Evolutionary conservation across 768 basidiomycete species (phyloP).

Genomic region (Asterophora parasitica): DNA sequence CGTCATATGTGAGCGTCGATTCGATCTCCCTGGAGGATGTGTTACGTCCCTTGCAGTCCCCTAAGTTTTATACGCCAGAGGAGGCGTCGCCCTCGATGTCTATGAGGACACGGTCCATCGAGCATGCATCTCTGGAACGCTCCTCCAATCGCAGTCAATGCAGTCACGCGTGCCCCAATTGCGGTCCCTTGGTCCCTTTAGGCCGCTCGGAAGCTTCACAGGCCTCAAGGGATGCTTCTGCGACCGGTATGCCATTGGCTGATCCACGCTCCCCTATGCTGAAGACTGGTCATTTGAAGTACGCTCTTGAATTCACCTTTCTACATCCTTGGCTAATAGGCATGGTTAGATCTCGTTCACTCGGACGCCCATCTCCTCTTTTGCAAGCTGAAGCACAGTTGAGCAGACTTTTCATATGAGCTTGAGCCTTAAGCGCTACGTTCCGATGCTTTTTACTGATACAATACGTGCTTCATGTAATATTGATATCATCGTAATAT

Average conservation of each 20-base stretch:
- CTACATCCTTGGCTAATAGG: background rate
- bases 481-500: background rate
- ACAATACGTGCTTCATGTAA: no score
- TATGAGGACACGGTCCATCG: constrained; percentile 3
- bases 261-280: constrained; percentile 13
- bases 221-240: background rate
- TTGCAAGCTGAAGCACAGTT: background rate
- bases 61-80: constrained; percentile 9
- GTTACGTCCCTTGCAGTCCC: constrained; percentile 16
- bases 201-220: background rate
- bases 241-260: background rate
- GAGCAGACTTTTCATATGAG: background rate
- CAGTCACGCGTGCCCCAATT: background rate
- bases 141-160: background rate
- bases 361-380: background rate
- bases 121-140: constrained; percentile 2
- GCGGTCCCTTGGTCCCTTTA: background rate
- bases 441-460: background rate
- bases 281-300: background rate
- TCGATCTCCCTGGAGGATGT: constrained; percentile 11
- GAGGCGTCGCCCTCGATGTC: background rate
- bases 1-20: constrained; percentile 20
- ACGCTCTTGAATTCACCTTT: background rate
- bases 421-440: background rate
- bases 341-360: background rate